A percentile compares a stretch with the other conserved stretches of the same genome.
These are phyloP conservation scores for Favolaschia claudopus DNA, from an alignment of 768 basidiomycete species.

Conservation along the genomic window DNA sequence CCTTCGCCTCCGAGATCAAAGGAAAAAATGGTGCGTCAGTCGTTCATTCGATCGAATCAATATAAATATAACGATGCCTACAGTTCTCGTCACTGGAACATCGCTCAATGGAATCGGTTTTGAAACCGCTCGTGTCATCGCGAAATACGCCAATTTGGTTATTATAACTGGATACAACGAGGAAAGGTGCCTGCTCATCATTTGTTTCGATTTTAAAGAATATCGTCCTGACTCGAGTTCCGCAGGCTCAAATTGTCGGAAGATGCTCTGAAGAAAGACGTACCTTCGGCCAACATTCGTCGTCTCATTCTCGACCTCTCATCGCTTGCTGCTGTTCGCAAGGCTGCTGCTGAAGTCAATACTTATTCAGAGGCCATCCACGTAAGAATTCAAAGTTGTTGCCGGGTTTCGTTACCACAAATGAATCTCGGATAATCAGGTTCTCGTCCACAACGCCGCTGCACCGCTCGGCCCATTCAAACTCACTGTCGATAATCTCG, in stretches of 20 bases:
- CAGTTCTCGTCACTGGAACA: conserved; percentile 11
- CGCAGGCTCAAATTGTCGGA: not conserved
- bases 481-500: no score
- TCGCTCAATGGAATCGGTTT: conserved; percentile 10
- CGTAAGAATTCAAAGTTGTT: no score
- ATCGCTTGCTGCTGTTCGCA: not conserved
- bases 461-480: no score
- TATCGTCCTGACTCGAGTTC: no score
- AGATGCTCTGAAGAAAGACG: not conserved
- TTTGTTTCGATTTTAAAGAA: no score
- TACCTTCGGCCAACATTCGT: not conserved
- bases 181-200: not conserved
- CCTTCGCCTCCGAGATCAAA: not conserved
- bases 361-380: not conserved
- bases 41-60: not conserved
- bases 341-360: not conserved
- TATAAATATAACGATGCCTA: no score
- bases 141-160: conserved; percentile 9
- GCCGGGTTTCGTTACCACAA: no score
- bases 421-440: no score
- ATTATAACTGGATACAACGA: conserved; percentile 10
- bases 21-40: not conserved
- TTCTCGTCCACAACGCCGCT: not conserved
- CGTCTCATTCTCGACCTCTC: not conserved
- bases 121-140: conserved; percentile 8